Evolutionary conservation across 441 rosid genomes (phyloP), one percentile per base, ranked within the genome.

Genomic region (Eutrema salsugineum): DNA sequence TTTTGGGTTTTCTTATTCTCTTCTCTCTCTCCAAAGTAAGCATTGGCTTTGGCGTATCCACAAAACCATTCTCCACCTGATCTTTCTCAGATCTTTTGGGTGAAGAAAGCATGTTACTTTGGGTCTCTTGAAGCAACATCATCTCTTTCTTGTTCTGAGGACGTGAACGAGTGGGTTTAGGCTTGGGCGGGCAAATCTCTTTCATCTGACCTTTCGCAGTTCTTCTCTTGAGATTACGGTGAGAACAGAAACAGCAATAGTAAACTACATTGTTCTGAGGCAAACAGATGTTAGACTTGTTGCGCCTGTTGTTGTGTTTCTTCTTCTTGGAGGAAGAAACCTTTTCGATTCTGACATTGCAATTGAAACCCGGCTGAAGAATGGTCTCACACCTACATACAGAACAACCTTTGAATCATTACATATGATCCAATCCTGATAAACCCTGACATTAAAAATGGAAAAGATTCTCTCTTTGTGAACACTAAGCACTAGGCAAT

Each of bases 311-410:
- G 4, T 4, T 59, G 3, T 20, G 55, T 60, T 74, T 68, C 74
- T 73, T 73, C 56, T 77, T 57, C 47, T 67, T 83, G 22, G 69
- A 65, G 11, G 69, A 65, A 9, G 60, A 46, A 60, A 62, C 81
- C 75, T 78, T 91, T 51, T 89, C 92, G 8, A 93, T 78, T 32
- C 98, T 83, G 12, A 93, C 71, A 0, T 85, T 89, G 81, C 96
- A 93, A 78, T 89, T 93, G 60, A 69, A 72, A n/a, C 93, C 94
- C 50, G 96, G 94, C 57, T 84, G 81, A 76, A 93, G 93, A 76
- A 85, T 70, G 11, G 94, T 86, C 82, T 88, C 93, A 46, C 98
- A 91, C 74, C 94, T 92, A 70, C 67, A 66, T 24, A 35, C 8
- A 46, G 32, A 73, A 0, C 59, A 40, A 11, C 20, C 7, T 19